Conservation (phyloP, 352 stramenopile species). For the Lagenidium sp. region DNA sequence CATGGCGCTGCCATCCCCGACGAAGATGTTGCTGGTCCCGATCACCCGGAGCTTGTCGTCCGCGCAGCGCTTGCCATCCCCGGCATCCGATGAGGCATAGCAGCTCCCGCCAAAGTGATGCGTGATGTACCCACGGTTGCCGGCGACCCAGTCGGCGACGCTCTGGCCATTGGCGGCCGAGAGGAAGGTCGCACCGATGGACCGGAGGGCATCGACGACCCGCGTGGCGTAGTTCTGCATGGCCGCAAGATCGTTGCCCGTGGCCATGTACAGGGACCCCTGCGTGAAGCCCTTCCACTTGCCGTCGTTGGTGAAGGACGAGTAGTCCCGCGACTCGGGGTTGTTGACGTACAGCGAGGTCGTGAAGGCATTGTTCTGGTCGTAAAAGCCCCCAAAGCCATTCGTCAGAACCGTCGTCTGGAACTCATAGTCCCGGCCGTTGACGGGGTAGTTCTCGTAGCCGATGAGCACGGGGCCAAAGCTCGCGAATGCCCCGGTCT, state of each 20-base stretch:
- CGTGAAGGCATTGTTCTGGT: slow-evolving; percentile 24
- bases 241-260: slow-evolving; percentile 37
- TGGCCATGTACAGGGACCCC: slow-evolving; percentile 26
- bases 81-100: slow-evolving; percentile 43
- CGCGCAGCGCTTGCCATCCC: slow-evolving; percentile 36
- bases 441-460: slow-evolving; percentile 47
- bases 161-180: slow-evolving; percentile 19
- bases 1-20: slow-evolving; percentile 50
- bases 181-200: slow-evolving; percentile 39
- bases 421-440: slow-evolving; percentile 49
- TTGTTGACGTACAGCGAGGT: slow-evolving; percentile 56
- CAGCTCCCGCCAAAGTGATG: slow-evolving; percentile 68
- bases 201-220: slow-evolving; percentile 29
- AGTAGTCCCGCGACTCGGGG: slow-evolving; percentile 28
- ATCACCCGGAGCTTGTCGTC: slow-evolving; percentile 51
- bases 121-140: slow-evolving; percentile 15
- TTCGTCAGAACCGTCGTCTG: slow-evolving; percentile 38
- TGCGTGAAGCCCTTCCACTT: slow-evolving; percentile 28
- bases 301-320: slow-evolving; percentile 28
- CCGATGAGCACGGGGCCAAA: slow-evolving; percentile 41
- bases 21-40: slow-evolving; percentile 56
- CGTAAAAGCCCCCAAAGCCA: slow-evolving; percentile 28
- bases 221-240: slow-evolving; percentile 41
- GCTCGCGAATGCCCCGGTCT: slow-evolving; percentile 26
- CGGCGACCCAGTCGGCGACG: slow-evolving; percentile 30